These are phyloP conservation scores for Prototheca wickerhamii DNA, from an alignment of 163 green algal species.

Conservation along the genomic window DNA sequence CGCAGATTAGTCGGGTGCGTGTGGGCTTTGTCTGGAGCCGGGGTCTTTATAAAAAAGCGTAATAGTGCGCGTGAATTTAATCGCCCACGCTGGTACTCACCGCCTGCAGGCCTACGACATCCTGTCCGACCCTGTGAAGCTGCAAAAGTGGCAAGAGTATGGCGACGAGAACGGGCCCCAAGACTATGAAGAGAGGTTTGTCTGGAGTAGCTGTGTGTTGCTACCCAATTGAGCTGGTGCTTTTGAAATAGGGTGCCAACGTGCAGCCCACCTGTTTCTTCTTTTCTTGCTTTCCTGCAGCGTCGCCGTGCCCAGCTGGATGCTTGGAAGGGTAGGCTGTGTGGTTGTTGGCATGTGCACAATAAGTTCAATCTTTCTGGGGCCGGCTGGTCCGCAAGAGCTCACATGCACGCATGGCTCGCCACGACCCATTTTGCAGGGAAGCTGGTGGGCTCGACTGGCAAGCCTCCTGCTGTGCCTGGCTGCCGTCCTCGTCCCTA, in stretches of 20 bases:
- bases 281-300: constrained; percentile 52
- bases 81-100: background rate
- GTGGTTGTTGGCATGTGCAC: no score
- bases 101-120: constrained; percentile 78
- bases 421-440: no score
- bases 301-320: constrained; percentile 84
- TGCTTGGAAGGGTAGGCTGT: constrained; percentile 53
- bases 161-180: constrained; percentile 91
- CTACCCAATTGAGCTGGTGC: background rate
- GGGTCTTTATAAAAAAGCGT: background rate
- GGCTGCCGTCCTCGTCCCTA: no score
- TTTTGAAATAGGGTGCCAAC: background rate
- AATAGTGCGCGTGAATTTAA: background rate
- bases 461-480: background rate
- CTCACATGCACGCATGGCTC: no score
- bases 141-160: constrained; percentile 91
- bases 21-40: background rate
- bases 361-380: constrained; percentile 2
- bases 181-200: constrained; percentile 22
- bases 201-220: background rate
- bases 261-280: background rate
- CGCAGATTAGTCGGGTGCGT: constrained; percentile 64
- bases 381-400: no score
- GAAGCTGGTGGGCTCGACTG: background rate
- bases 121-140: constrained; percentile 78